A percentile compares a stretch with the other conserved stretches of the same genome.
phyloP scores from a whole-genome alignment of 1,284 basidiomycete species.

The Pascua guehoae region DNA sequence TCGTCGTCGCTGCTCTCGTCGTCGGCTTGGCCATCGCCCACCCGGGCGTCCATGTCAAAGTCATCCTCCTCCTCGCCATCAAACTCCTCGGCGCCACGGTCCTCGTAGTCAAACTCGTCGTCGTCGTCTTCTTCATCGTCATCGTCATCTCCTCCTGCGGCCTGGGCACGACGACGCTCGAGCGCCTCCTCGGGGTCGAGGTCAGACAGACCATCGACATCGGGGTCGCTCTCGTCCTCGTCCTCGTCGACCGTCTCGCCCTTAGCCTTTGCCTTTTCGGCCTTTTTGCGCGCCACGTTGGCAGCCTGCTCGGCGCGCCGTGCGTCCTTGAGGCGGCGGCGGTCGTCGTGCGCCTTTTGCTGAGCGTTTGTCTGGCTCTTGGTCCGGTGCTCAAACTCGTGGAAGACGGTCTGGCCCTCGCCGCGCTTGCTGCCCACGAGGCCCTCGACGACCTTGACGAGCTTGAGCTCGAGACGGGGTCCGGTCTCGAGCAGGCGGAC shows the following conservation, averaged over 20 bases:
- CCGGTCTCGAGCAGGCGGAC: conserved; percentile 91
- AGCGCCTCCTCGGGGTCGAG: conserved; percentile 50
- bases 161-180: conserved; percentile 29
- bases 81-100: conserved; percentile 55
- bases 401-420: conserved; percentile 83
- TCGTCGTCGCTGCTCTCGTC: conserved; percentile 36
- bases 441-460: conserved; percentile 96
- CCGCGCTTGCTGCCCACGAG: conserved; percentile 62
- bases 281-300: conserved; percentile 78
- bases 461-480: conserved; percentile 84
- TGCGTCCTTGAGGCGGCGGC: conserved; percentile 67
- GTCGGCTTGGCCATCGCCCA: conserved; percentile 52
- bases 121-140: conserved; percentile 42
- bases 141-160: conserved; percentile 29
- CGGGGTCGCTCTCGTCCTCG: conserved; percentile 46
- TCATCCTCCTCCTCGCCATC: conserved; percentile 54
- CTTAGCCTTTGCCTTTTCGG: conserved; percentile 42
- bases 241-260: conserved; percentile 34
- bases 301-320: conserved; percentile 79
- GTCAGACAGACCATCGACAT: conserved; percentile 49
- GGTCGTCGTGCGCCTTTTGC: conserved; percentile 69
- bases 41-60: conserved; percentile 47
- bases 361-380: conserved; percentile 65
- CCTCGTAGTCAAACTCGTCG: conserved; percentile 45
- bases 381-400: conserved; percentile 75